phyloP scores from a whole-genome alignment of 164 flowering plant species.

The Vitis rotundifolia region DNA sequence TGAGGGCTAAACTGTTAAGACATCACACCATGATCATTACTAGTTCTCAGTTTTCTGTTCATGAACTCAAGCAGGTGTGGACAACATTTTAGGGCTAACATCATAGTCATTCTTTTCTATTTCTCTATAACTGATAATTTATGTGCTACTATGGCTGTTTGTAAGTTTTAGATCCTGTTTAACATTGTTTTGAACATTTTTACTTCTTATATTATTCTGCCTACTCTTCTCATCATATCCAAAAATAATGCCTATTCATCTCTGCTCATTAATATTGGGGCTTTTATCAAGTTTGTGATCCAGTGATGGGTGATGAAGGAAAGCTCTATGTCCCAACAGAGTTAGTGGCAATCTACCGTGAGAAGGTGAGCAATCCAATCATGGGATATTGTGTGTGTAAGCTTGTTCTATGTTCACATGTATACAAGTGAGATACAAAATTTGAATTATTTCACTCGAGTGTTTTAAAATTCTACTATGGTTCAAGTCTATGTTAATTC shows the following conservation, averaged over 20 bases:
- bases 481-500: too few species aligned
- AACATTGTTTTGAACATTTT: background rate
- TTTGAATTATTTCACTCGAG: too few species aligned
- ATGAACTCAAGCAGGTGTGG: background rate
- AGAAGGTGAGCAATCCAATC: conserved; percentile 49
- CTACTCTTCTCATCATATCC: too few species aligned
- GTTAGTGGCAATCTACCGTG: conserved; percentile 77
- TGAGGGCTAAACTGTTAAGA: too few species aligned
- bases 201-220: background rate
- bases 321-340: conserved; percentile 93
- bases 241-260: background rate
- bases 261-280: background rate
- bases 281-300: conserved; percentile 85
- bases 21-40: too few species aligned
- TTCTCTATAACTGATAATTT: background rate
- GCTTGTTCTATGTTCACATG: background rate
- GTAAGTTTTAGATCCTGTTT: background rate
- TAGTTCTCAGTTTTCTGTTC: background rate
- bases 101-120: background rate
- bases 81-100: background rate
- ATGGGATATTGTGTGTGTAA: background rate
- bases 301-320: conserved; percentile 99
- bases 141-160: background rate
- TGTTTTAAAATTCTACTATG: too few species aligned
- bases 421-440: too few species aligned